These are phyloP conservation scores for Backusella tuberculispora DNA, from an alignment of 192 early-diverging fungal genomes.

Conservation along the genomic window DNA sequence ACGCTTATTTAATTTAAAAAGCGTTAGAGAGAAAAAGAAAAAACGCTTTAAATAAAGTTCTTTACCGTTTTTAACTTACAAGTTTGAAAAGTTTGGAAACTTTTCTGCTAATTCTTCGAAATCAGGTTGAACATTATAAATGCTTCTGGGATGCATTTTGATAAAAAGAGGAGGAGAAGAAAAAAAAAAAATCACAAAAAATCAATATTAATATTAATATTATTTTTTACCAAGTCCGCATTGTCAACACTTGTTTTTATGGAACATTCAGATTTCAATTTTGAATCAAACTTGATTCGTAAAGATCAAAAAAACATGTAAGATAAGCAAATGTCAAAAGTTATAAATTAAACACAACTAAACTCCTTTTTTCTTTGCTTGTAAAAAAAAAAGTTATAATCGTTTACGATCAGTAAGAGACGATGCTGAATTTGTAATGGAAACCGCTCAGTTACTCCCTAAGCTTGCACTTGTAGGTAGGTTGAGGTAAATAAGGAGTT, in stretches of 20 bases:
- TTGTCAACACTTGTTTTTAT: background rate
- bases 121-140: conserved; percentile 58
- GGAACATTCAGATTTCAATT: conserved; percentile 9
- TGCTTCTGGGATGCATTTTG: conserved; percentile 65
- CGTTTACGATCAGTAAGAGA: conserved; percentile 77
- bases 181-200: conserved; percentile 13
- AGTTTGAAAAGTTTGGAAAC: conserved; percentile 58
- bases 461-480: conserved; percentile 64
- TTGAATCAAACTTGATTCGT: conserved; percentile 25
- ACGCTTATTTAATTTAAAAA: conserved; percentile 16
- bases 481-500: background rate
- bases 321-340: background rate
- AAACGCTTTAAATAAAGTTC: background rate
- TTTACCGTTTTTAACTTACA: background rate
- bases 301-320: conserved; percentile 48
- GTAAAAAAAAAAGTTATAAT: conserved; percentile 64
- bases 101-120: conserved; percentile 55
- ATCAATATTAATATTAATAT: no score
- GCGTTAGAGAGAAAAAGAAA: background rate
- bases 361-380: no score
- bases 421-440: conserved; percentile 74
- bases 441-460: conserved; percentile 58
- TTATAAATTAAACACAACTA: background rate
- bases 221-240: background rate
- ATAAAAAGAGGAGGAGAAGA: background rate